Base-by-base conservation (phyloP, 2,329 filamentous ascomycete species). In the Hypoxylon sp. region DNA sequence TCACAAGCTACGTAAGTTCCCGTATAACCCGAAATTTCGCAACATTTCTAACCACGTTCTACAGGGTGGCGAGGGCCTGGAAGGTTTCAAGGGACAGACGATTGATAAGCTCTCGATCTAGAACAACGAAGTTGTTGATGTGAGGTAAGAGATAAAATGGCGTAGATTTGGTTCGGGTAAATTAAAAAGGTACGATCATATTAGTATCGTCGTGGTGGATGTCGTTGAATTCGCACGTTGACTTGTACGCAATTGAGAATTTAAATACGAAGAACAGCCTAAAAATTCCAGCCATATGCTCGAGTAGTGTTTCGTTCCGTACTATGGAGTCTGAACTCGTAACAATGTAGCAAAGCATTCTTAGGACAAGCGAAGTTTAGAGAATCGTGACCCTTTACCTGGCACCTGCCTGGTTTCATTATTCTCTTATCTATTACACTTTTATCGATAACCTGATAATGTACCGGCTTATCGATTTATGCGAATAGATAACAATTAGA, bases 1-100 rank as follows among this genome's bases (percentile, higher is more conserved):
- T 97, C 76, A 92, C 97, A 79, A 98, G 94, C 88, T 99, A 99
- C 79, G 94, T 97, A 89, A 89, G 93, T 92, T 59, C 70, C 44
- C 73, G 77, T 60, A 3, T n/a, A 33, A 14, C 27, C 5, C 35
- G 2, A 59, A 2, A 51, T 10, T 7, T 30, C 4, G 42, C 22
- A 25, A 27, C 3, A 33, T 25, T 17, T 48, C 71, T 73, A 59
- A 73, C 42, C 14, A 10, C 10, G 7, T 14, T 30, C 20, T 58
- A 33, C 68, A 89, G 88, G 86, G 85, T 65, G 90, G 90, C 64
- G 90, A 91, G 79, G 89, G 88, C 33, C 80, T 92, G 6, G 87
- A 88, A 63, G 81, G 84, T 40, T 79, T 89, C 64, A 84, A 82
- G 65, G 86, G 86, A 67, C 85, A 84, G 75, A 72, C 73, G 33